Base-by-base conservation (phyloP, 2,329 filamentous ascomycete species). In the Trichophyton verrucosum region DNA sequence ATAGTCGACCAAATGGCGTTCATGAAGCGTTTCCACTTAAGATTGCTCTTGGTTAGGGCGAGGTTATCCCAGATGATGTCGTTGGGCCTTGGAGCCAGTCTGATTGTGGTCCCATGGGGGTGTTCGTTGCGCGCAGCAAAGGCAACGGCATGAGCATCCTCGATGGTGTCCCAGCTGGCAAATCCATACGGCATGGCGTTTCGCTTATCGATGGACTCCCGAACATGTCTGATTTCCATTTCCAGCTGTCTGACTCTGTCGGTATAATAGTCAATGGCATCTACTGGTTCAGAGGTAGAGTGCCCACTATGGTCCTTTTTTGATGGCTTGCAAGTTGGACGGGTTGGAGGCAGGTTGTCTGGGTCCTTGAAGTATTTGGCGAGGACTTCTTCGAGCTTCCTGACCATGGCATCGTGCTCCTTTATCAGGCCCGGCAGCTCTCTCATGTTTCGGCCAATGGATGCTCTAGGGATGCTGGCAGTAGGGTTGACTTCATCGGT, bases 61-160 rank as follows among this genome's bases (percentile, higher is more conserved):
- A 99, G 82, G 69, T 99, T 99, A 71, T 90, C 87, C 94, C 94
- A 99, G 65, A 99, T 95, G 59, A 99, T 83, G 71, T 97, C 92
- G 70, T 88, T 90, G 2, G 94, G 92, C 62, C 85, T 84, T 1
- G 94, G 91, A 0, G 94, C 91, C 13, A 97, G 80, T 4, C 77
- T 80, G 60, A 99, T 83, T 0, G 82, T 88, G 0, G 90, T 85
- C 3, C 89, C 89, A 46, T 88, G 81, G 0, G 89, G 89, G 66
- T 87, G 87, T 77, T 94, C 94, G 57, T 85, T 88, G 62, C 88
- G 87, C 22, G 87, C 84, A 8, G 86, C 82, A 74, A 88, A 95
- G 9, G 91, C 94, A 64, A 95, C 91, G 20, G 83, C 83, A 70
- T 99, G 94, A 0, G 94, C 90, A 67, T 95, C 89, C 61, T 86